These are phyloP conservation scores for Aspergillus novoparasiticus DNA, from an alignment of 2,329 filamentous ascomycete genomes.

Conservation along the genomic window DNA sequence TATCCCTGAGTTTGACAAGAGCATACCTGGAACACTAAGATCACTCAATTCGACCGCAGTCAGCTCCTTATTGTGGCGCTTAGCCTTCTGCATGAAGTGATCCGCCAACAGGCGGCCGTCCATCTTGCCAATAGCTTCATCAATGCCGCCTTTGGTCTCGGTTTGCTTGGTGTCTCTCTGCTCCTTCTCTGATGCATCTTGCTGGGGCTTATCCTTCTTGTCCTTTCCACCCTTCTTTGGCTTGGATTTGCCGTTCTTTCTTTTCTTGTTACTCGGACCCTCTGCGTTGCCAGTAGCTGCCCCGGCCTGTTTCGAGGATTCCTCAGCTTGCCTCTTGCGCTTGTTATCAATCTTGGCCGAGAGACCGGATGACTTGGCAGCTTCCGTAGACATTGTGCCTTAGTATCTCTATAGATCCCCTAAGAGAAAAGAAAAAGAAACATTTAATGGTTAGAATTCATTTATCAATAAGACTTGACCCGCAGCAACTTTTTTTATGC, in stretches of 20 bases:
- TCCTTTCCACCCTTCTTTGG: slow-evolving; percentile 54
- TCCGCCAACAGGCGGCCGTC: slow-evolving; percentile 82
- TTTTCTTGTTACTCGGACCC: slow-evolving; percentile 37
- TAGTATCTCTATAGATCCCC: not conserved
- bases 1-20: not conserved
- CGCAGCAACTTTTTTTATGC: slow-evolving; percentile 18
- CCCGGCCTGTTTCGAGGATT: slow-evolving; percentile 31
- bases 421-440: not conserved
- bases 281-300: slow-evolving; percentile 26
- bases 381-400: slow-evolving; percentile 21
- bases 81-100: slow-evolving; percentile 77
- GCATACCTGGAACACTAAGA: slow-evolving; percentile 72
- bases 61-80: slow-evolving; percentile 76
- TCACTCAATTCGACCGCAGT: slow-evolving; percentile 84
- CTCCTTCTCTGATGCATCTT: slow-evolving; percentile 28
- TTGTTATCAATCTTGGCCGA: slow-evolving; percentile 42
- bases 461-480: not conserved
- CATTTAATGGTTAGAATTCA: not conserved
- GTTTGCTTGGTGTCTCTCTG: slow-evolving; percentile 30
- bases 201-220: slow-evolving; percentile 28
- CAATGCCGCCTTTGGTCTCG: slow-evolving; percentile 73
- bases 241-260: slow-evolving; percentile 24
- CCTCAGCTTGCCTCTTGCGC: slow-evolving; percentile 43
- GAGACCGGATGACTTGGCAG: slow-evolving; percentile 27
- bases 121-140: slow-evolving; percentile 79